phyloP scores from a whole-genome alignment of 495 filamentous ascomycete genomes.

The Penicillium bialowiezense region DNA sequence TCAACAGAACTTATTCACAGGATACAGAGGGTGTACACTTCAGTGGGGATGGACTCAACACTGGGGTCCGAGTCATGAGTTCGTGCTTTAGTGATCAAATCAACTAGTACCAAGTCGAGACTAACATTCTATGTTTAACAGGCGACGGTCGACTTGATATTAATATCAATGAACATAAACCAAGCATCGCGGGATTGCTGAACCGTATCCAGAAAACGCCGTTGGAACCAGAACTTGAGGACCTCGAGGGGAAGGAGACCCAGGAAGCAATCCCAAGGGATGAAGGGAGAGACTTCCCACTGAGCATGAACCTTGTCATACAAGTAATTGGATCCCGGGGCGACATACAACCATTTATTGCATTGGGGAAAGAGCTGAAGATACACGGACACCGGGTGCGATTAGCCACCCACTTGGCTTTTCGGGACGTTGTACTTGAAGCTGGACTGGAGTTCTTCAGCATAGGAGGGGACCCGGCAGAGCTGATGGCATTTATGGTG shows the following conservation, averaged over 20 bases:
- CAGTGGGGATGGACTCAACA: constrained; percentile 20
- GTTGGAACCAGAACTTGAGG: constrained; percentile 12
- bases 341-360: constrained; percentile 76
- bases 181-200: constrained; percentile 22
- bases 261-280: constrained; percentile 41
- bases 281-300: constrained; percentile 52
- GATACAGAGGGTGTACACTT: constrained; percentile 8
- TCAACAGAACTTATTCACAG: not conserved
- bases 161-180: constrained; percentile 21
- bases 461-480: constrained; percentile 75
- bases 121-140: not conserved
- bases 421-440: constrained; percentile 67
- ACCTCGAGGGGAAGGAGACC: not conserved
- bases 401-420: constrained; percentile 72
- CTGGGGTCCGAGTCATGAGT: constrained; percentile 25
- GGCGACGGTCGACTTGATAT: constrained; percentile 29
- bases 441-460: constrained; percentile 76
- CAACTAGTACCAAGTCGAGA: not conserved
- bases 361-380: constrained; percentile 63
- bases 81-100: not conserved
- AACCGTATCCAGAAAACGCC: constrained; percentile 13
- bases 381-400: constrained; percentile 71
- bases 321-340: constrained; percentile 80
- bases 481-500: constrained; percentile 87
- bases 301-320: constrained; percentile 70